These are phyloP conservation scores for Petunia secreta DNA, from an alignment of 257 asterid genomes.

Conservation along the genomic window DNA sequence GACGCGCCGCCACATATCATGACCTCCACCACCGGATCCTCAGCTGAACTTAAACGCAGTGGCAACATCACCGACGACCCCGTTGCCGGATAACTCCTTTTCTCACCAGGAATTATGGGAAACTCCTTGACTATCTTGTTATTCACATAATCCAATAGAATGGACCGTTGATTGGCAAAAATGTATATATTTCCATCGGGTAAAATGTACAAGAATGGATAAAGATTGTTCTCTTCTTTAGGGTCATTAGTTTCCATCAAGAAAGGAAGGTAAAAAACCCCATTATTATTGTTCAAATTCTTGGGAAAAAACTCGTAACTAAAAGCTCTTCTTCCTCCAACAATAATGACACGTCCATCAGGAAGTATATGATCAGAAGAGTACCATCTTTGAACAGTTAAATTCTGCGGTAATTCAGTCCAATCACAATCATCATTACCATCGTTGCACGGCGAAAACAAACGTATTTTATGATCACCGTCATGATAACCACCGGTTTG, in stretches of 20 bases:
- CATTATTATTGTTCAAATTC: neutral
- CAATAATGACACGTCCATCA: conserved; percentile 74
- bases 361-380: conserved; percentile 70
- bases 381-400: conserved; percentile 71
- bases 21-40: conserved; percentile 49
- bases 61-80: conserved; percentile 87
- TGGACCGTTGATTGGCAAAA: conserved; percentile 67
- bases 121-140: conserved; percentile 51
- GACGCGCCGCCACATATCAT: conserved; percentile 84
- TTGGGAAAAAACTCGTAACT: conserved; percentile 86
- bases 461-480: conserved; percentile 54
- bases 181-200: conserved; percentile 85
- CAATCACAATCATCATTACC: conserved; percentile 46
- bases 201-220: conserved; percentile 70
- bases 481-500: conserved; percentile 57
- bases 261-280: conserved; percentile 43
- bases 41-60: conserved; percentile 28
- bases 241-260: conserved; percentile 66
- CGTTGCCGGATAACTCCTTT: conserved; percentile 70
- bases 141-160: conserved; percentile 55
- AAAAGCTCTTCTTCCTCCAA: conserved; percentile 78
- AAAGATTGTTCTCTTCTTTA: conserved; percentile 84
- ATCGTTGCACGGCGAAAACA: conserved; percentile 39
- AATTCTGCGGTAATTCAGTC: conserved; percentile 47
- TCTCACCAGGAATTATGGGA: conserved; percentile 69